Evolutionary conservation across 148 eudicot species (phyloP).

Genomic region (Silene conica): DNA sequence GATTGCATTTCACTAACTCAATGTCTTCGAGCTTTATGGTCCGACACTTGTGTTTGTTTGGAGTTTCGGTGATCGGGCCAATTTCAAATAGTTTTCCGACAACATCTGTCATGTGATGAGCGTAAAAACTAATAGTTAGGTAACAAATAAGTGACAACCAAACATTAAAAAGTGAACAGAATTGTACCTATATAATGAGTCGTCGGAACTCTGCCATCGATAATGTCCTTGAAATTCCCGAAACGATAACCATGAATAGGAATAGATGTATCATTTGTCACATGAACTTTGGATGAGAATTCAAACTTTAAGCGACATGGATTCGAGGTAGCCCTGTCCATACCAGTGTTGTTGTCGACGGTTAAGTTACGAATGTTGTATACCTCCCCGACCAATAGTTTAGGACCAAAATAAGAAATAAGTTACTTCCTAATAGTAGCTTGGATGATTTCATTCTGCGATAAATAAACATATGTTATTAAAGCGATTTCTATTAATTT

Average conservation of each 20-base stretch:
- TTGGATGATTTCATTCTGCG: not conserved
- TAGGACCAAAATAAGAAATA: not conserved
- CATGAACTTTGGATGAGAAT: not conserved
- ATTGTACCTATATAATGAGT: no score
- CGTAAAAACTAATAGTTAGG: not conserved
- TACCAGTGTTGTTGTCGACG: not conserved
- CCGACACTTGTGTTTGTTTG: not conserved
- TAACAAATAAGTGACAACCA: not conserved
- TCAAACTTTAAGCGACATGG: conserved; percentile 5
- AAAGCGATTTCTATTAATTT: no score
- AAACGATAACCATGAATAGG: not conserved
- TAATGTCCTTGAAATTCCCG: not conserved
- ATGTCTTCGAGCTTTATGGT: not conserved
- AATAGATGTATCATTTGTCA: not conserved
- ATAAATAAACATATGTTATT: not conserved
- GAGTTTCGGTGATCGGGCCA: not conserved
- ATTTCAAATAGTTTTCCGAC: not conserved
- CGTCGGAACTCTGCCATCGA: not conserved
- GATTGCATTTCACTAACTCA: not conserved
- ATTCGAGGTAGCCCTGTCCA: not conserved
- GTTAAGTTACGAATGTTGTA: not conserved
- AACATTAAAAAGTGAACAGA: no score
- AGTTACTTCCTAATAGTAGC: not conserved
- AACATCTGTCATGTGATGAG: not conserved
- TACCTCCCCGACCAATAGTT: not conserved